phyloP scores from a whole-genome alignment of 1,284 basidiomycete genomes.

The Crocinoboletus sp. region DNA sequence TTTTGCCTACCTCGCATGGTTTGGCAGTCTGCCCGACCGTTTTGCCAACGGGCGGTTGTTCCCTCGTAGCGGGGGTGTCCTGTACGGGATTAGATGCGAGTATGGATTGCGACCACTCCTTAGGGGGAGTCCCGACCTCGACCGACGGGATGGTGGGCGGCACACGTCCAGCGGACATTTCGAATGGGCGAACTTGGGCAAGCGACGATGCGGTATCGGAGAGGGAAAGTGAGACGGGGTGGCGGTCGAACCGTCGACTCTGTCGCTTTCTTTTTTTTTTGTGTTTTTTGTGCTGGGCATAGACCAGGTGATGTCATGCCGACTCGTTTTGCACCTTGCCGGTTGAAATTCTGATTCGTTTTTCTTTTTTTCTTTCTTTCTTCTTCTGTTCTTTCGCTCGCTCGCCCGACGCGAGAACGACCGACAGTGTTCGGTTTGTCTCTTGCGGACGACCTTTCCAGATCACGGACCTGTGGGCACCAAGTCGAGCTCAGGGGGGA shows the following conservation, averaged over 20 bases:
- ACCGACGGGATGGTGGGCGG: conserved; percentile 17
- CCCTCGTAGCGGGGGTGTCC: conserved; percentile 9
- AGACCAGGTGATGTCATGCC: conserved; percentile 29
- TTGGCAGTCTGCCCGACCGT: conserved; percentile 8
- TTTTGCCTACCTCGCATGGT: conserved; percentile 10
- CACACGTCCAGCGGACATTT: conserved; percentile 11
- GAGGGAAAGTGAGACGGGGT: too few species aligned
- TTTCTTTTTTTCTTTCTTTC: too few species aligned
- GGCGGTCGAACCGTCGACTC: too few species aligned
- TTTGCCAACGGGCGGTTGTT: background rate
- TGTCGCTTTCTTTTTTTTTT: too few species aligned
- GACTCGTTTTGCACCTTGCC: conserved; percentile 12
- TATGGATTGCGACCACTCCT: conserved; percentile 21
- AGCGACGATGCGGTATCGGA: too few species aligned
- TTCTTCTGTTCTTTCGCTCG: background rate
- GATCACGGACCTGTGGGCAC: too few species aligned
- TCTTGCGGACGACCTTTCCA: too few species aligned
- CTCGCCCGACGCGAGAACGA: too few species aligned
- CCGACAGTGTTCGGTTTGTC: too few species aligned
- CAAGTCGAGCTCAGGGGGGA: too few species aligned
- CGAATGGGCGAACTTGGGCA: too few species aligned
- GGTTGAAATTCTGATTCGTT: conserved; percentile 3
- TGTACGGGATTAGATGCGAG: conserved; percentile 8
- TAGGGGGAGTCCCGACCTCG: conserved; percentile 19
- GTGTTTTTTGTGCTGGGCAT: conserved; percentile 6